Conservation (phyloP, 371 early-diverging fungal species). For the Mortierella polycephala region DNA sequence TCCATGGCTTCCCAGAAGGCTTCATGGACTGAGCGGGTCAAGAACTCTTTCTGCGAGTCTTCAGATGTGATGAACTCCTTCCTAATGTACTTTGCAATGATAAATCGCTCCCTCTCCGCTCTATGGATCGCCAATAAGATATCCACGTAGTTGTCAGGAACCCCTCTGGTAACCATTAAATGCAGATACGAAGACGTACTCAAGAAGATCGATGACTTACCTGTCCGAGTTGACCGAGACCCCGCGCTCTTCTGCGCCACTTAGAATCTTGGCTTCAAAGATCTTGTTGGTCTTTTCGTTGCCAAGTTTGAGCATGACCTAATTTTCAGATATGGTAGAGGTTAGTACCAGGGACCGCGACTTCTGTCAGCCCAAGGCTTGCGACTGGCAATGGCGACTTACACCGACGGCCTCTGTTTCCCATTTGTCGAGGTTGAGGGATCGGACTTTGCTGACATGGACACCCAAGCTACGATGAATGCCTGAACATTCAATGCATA, state of each 20-base stretch:
- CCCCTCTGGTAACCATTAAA: not conserved
- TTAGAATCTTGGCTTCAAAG: conserved; percentile 68
- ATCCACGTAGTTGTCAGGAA: not conserved
- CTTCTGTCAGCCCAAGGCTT: not conserved
- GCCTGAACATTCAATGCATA: conserved; percentile 98
- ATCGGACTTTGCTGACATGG: conserved; percentile 89
- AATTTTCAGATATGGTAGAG: not conserved
- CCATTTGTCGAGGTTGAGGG: conserved; percentile 90
- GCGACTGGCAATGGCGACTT: conserved; percentile 11
- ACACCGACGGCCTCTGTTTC: conserved; percentile 80
- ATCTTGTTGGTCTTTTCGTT: conserved; percentile 81
- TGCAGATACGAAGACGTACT: not conserved
- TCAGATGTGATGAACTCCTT: conserved; percentile 63
- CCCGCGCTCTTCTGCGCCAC: conserved; percentile 53
- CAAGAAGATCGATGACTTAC: conserved; percentile 6
- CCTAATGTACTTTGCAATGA: conserved; percentile 81
- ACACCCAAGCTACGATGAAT: conserved; percentile 96
- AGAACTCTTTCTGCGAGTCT: conserved; percentile 46
- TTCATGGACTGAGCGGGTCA: conserved; percentile 53
- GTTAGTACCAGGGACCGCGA: not conserved
- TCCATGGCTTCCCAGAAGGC: conserved; percentile 69
- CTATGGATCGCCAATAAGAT: conserved; percentile 29
- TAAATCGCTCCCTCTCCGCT: conserved; percentile 74
- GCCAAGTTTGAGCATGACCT: conserved; percentile 85
- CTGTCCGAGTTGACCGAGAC: conserved; percentile 47